Percentiles rank a stretch among this genome's conserved stretches.
These are phyloP conservation scores for Arthroderma sp. DNA, from an alignment of 2,329 filamentous ascomycete species.

Conservation along the genomic window DNA sequence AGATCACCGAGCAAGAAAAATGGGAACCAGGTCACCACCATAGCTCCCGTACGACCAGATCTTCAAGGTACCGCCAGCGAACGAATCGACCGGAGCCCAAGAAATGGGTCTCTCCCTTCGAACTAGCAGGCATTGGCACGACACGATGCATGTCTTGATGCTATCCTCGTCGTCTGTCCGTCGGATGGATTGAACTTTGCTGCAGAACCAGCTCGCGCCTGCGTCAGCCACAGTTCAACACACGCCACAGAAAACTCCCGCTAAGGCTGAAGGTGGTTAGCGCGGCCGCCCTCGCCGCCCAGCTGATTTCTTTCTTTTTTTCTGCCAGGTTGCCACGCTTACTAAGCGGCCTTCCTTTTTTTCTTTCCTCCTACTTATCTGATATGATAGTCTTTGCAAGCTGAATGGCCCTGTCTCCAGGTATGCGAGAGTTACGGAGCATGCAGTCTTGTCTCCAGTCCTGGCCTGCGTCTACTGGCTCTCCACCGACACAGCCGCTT, in stretches of 20 bases:
- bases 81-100: neutral
- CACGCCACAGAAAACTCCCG: neutral
- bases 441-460: neutral
- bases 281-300: conserved; percentile 1
- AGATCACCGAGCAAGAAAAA: conserved; percentile 1
- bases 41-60: conserved; percentile 7
- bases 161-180: neutral
- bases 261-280: conserved; percentile 7
- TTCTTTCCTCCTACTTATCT: neutral
- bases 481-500: neutral
- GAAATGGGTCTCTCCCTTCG: neutral
- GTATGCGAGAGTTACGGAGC: neutral
- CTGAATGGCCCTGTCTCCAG: neutral
- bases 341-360: neutral
- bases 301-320: neutral
- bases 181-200: neutral
- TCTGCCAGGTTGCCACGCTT: conserved; percentile 2
- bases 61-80: neutral
- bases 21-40: neutral
- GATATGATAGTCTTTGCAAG: neutral
- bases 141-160: conserved; percentile 2
- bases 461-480: neutral
- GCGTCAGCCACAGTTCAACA: conserved; percentile 4
- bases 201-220: conserved; percentile 1
- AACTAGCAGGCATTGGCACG: conserved; percentile 1